Conservation (phyloP, 345 rosid genomes). For the Crucihimalaya himalaica region DNA sequence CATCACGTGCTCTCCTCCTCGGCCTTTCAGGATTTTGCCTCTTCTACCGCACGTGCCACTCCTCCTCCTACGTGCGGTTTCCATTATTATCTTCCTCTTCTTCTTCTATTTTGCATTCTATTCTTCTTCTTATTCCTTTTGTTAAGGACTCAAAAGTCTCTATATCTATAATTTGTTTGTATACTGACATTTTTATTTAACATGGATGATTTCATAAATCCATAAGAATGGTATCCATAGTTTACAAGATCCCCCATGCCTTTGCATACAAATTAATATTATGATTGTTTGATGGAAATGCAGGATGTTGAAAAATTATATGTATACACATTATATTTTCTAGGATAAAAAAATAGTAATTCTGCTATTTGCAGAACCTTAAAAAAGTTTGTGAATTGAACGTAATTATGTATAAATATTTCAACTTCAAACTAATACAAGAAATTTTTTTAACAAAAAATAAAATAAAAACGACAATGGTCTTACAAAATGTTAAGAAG, state of each 20-base stretch:
- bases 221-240: not conserved
- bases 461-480: no score
- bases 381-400: not conserved
- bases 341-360: not conserved
- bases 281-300: not conserved
- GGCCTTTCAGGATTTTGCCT: conserved; percentile 39
- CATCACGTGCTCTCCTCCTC: conserved; percentile 43
- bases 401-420: not conserved
- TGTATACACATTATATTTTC: not conserved
- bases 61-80: conserved; percentile 24
- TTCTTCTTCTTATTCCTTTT: conserved; percentile 10
- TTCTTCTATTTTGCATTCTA: not conserved
- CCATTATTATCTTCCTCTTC: not conserved
- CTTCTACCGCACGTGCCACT: conserved; percentile 40
- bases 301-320: not conserved
- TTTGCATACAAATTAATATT: not conserved
- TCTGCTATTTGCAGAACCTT: conserved; percentile 8
- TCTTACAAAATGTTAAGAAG: not conserved
- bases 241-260: not conserved
- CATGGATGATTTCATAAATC: not conserved
- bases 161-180: not conserved
- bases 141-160: conserved; percentile 15
- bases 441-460: not conserved
- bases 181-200: not conserved
- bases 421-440: not conserved